Conservation (phyloP, 331 rosid species). For the Telfairia occidentalis region DNA sequence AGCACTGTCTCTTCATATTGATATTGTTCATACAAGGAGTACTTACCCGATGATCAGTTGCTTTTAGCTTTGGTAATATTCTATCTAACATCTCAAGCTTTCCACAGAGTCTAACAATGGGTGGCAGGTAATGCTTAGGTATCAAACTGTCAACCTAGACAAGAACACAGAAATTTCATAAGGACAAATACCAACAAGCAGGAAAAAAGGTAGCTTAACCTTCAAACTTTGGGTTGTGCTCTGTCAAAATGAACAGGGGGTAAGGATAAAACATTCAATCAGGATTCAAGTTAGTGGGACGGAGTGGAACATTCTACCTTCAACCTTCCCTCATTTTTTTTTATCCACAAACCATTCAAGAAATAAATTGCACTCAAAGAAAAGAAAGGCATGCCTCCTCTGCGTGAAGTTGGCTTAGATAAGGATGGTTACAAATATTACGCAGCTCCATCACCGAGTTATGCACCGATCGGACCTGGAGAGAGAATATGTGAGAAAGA, state of each 20-base stretch:
- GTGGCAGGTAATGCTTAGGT: constrained; percentile 92
- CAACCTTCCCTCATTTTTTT: constrained; percentile 11
- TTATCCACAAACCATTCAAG: constrained; percentile 12
- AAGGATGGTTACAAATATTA: constrained; percentile 98
- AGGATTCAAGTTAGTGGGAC: neutral
- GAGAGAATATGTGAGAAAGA: constrained; percentile 9
- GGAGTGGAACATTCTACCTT: neutral
- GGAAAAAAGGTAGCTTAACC: constrained; percentile 9
- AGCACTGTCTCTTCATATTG: neutral
- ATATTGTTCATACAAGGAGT: neutral
- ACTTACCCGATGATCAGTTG: constrained; percentile 94
- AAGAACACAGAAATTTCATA: constrained; percentile 9
- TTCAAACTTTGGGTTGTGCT: constrained; percentile 4
- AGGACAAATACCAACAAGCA: constrained; percentile 1
- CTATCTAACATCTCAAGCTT: constrained; percentile 99
- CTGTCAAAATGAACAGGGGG: neutral
- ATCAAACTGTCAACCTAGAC: constrained; percentile 71
- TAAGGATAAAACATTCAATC: neutral
- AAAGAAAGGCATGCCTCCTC: constrained; percentile 63
- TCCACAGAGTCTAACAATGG: constrained; percentile 84
- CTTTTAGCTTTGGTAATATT: constrained; percentile 84
- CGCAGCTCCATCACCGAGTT: constrained; percentile 99
- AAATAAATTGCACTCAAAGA: constrained; percentile 1
- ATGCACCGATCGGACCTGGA: constrained; percentile 87
- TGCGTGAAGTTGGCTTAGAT: constrained; percentile 92